Base-by-base conservation (phyloP, 2,329 filamentous ascomycete genomes). In the Teratosphaeria destructans region DNA sequence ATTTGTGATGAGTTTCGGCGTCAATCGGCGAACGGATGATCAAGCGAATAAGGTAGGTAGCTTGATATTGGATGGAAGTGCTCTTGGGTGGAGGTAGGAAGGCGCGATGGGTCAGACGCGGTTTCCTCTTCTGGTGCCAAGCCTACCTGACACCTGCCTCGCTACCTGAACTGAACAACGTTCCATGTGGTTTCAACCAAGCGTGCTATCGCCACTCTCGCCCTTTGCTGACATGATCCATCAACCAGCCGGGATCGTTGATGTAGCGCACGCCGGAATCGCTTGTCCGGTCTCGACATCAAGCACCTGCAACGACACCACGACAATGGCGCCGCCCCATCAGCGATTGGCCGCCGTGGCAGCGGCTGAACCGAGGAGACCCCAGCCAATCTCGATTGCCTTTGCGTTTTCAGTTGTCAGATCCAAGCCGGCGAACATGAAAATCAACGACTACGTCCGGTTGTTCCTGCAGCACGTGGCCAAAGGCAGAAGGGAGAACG, bases 391-490 rank as follows among this genome's bases (percentile, higher is more conserved):
- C 55, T 59, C 63, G 6, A 59, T 70, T 19, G 65, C 67, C 5
- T 62, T 69, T 52, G 68, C 68, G 27, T 58, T 70, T n/a, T 61
- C 64, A 19, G 39, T 71, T 34, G 61, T 77, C n/a, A 67, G 66
- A 26, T 68, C 70, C 2, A 78, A 76, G 59, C 76, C 76, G 5
- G 52, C 61, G 5, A 68, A 65, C 0, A 59, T 72, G 19, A 63
- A 67, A 2, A 65, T 75, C 3, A n/a, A 60, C 69, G 68, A 71
- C 43, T 72, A 71, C 60, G 60, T 72, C 54, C 55, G 61, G 19
- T 61, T 70, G 5, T 59, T 79, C 7, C 70, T 73, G 27, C 64
- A 68, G 53, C 73, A 76, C n/a, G 67, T 69, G 54, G 66, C 63
- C 29, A 63, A 66, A 57, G 65, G 65, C 14, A 61, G 61, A 10